Base-by-base conservation (phyloP, 345 rosid species). In the Microthlaspi erraticum region DNA sequence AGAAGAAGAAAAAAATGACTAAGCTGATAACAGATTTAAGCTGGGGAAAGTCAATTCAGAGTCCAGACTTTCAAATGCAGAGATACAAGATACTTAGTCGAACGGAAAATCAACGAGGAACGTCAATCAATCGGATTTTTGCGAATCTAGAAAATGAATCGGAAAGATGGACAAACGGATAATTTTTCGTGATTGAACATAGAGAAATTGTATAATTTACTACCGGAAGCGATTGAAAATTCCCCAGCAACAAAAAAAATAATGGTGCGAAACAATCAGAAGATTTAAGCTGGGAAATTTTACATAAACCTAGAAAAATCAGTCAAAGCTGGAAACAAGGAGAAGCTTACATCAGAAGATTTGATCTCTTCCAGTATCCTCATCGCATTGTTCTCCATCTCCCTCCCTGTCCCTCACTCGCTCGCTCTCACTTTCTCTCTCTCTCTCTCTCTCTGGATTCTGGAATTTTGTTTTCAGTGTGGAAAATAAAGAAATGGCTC, bases 321-420 rank as follows among this genome's bases (percentile, higher is more conserved):
- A 45, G 49, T 52, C 23, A 34, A 75, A 55, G 39, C 29, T 9
- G 23, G 44, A 31, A 18, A 51, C 32, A 9, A 61, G 51, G 66
- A 51, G 14, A 60, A 60, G 23, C 85, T 73, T 81, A 89, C 98
- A 61, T 92, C 96, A 13, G 95, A 88, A 66, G 83, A 74, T 77
- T 74, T 75, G 13, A 92, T 77, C 72, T 82, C 87, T 48, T 80
- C 83, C 2, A 87, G 57, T 7, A 87, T 78, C 68, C 17, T 78
- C 74, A 39, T 82, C 68, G 84, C 70, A 36, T 84, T 78, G 50
- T 46, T 74, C 67, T 39, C 68, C 55, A 76, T 58, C 73, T 54
- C 63, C 48, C 61, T 10, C 64, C 16, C 46, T 20, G 2, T 20
- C 23, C 23, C 2, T 20, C 23, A 20, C 23, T 20, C 64, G 14